Conservation (phyloP, 345 rosid genomes). For the Brassica incana region DNA sequence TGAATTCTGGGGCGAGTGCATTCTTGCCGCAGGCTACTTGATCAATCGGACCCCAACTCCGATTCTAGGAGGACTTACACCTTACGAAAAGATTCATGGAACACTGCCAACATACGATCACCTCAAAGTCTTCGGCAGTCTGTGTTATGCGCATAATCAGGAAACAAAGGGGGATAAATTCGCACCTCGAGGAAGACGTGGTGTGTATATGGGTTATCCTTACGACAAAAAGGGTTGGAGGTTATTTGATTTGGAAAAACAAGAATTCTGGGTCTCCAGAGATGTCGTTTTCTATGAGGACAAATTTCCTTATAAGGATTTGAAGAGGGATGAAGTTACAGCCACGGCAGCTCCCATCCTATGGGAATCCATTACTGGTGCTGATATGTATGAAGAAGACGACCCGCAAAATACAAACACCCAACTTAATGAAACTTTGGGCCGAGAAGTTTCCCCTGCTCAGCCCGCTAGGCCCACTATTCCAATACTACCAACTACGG, state of each 20-base stretch:
- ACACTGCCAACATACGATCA: not conserved
- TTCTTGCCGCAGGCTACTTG: no score
- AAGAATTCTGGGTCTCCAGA: not conserved
- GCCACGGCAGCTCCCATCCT: no score
- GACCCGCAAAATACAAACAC: no score
- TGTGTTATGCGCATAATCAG: not conserved
- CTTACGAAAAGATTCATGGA: not conserved
- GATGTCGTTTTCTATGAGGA: not conserved
- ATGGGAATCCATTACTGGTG: no score
- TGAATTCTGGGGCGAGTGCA: no score
- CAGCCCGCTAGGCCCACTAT: no score
- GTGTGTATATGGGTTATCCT: not conserved
- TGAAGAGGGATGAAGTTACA: not conserved
- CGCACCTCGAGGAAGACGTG: not conserved
- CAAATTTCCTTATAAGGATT: not conserved
- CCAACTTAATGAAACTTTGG: no score
- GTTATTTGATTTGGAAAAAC: not conserved
- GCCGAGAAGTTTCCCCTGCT: no score
- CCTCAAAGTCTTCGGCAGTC: not conserved
- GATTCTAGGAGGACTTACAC: no score
- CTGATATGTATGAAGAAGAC: no score
- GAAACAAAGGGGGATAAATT: not conserved
- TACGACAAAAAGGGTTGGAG: not conserved
- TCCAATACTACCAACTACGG: no score
- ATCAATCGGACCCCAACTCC: no score